Evolutionary conservation across 2,329 filamentous ascomycete genomes (phyloP), one percentile per base, ranked within the genome.

Genomic region (Fusarium anthophilum): DNA sequence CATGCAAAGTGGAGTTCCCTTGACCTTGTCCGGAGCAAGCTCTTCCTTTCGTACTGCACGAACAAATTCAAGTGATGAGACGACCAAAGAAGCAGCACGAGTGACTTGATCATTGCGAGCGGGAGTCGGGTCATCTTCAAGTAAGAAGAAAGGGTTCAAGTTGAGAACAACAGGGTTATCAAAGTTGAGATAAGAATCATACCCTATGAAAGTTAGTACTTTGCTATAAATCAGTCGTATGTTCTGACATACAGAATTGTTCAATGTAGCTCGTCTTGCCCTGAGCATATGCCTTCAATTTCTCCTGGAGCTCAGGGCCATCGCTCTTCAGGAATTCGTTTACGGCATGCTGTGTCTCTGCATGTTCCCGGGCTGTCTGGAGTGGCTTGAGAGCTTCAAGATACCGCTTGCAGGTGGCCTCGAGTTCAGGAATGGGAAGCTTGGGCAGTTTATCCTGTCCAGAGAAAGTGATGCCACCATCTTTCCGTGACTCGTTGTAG

Each of bases 151-250:
- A 0, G 96, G 96, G 80, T 99, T 99, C 74, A 99, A 86, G 83
- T 99, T 98, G 76, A 99, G 89, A 45, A 99, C 96, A 45, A 99
- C 96, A 1, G 96, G 95, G 79, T 98, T 98, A 81, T 98, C 96
- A 80, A 93, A 99, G 84, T 98, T 98, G 72, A 99, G 88, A 80
- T 98, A 99, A 37, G 96, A 98, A 82, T 99, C 96, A 81, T 98
- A 98, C 96, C 95, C 95, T 98, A 70, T 11, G 8, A 48, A 47
- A 50, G 68, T 79, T 59, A 76, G 55, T 54, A 24, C 9, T 8
- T 35, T 17, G n/a, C 14, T 51, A n/a, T 22, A 9, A 28, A 43
- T 20, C 17, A 63, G 45, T 24, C 8, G 38, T 22, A 41, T 30
- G 13, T 22, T 24, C 9, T 18, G 32, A 56, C 69, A 20, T 89